Evolutionary conservation across 1,284 basidiomycete species (phyloP).

Genomic region (Apiotrichum veenhuisii): DNA sequence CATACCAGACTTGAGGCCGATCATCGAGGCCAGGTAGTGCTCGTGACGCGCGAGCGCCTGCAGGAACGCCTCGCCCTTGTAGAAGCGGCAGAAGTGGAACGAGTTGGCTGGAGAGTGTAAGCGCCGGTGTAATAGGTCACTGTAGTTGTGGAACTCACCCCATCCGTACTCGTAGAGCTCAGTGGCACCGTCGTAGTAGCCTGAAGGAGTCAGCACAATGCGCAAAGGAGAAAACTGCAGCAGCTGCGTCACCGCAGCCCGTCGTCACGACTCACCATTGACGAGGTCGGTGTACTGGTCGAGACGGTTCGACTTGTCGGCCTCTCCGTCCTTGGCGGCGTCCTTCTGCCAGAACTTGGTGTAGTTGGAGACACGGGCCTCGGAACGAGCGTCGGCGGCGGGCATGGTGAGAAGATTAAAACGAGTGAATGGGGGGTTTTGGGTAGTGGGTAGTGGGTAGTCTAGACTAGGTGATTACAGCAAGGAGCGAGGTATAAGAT

Average conservation of each 20-base stretch:
- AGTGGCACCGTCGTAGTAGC: slow-evolving; percentile 96
- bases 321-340: slow-evolving; percentile 64
- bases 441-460: not conserved
- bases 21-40: slow-evolving; percentile 89
- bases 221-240: no score
- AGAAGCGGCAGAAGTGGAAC: slow-evolving; percentile 99
- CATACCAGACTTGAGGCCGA: slow-evolving; percentile 81
- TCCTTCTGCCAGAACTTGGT: slow-evolving; percentile 93
- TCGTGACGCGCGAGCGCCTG: slow-evolving; percentile 88
- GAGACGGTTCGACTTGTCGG: slow-evolving; percentile 71
- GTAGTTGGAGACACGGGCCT: slow-evolving; percentile 82
- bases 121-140: no score
- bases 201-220: slow-evolving; percentile 51
- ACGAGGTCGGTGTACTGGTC: slow-evolving; percentile 89
- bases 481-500: not conserved
- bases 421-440: not conserved
- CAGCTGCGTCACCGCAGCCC: slow-evolving; percentile 4
- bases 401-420: slow-evolving; percentile 11
- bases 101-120: slow-evolving; percentile 56
- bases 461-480: not conserved
- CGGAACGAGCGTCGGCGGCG: slow-evolving; percentile 67
- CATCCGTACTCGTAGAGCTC: slow-evolving; percentile 91
- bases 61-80: slow-evolving; percentile 86
- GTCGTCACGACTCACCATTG: slow-evolving; percentile 53
- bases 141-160: no score